phyloP scores from a whole-genome alignment of 345 rosid species.

The Firmiana major region DNA sequence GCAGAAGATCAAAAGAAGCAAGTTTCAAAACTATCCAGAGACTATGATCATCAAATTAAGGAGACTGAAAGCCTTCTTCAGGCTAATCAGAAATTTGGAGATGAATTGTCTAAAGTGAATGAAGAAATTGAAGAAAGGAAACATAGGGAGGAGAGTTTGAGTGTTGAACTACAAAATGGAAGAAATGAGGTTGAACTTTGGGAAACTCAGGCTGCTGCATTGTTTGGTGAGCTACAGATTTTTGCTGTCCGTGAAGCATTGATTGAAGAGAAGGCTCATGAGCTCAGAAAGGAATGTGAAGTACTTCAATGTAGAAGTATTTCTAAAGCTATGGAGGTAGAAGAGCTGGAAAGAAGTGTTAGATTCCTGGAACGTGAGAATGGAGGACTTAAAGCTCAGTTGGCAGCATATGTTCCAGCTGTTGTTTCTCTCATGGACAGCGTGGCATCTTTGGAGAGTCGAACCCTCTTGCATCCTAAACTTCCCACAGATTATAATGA shows the following conservation, averaged over 20 bases:
- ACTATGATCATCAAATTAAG: slow-evolving; percentile 43
- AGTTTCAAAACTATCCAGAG: slow-evolving; percentile 50
- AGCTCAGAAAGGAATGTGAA: slow-evolving; percentile 44
- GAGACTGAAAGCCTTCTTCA: slow-evolving; percentile 34
- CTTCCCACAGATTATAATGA: slow-evolving; percentile 28
- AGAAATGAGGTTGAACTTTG: slow-evolving; percentile 44
- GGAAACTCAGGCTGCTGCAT: slow-evolving; percentile 55
- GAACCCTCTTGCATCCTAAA: slow-evolving; percentile 28
- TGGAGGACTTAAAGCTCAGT: slow-evolving; percentile 48
- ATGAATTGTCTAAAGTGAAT: slow-evolving; percentile 37
- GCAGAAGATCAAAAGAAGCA: slow-evolving; percentile 48
- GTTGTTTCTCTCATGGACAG: slow-evolving; percentile 53
- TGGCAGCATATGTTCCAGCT: slow-evolving; percentile 51
- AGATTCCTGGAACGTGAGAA: slow-evolving; percentile 52
- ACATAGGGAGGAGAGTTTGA: slow-evolving; percentile 46
- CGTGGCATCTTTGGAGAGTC: slow-evolving; percentile 62
- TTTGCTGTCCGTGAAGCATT: slow-evolving; percentile 49
- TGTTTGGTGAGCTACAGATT: slow-evolving; percentile 52
- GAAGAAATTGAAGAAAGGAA: slow-evolving; percentile 47
- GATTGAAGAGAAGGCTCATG: slow-evolving; percentile 53
- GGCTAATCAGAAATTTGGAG: slow-evolving; percentile 47
- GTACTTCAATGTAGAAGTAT: slow-evolving; percentile 36
- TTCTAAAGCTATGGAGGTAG: slow-evolving; percentile 44
- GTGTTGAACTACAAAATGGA: slow-evolving; percentile 42
- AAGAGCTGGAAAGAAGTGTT: slow-evolving; percentile 53